Evolutionary conservation across 768 basidiomycete species (phyloP), one percentile per base, ranked within the genome.

Genomic region (Auriculariales sp.): DNA sequence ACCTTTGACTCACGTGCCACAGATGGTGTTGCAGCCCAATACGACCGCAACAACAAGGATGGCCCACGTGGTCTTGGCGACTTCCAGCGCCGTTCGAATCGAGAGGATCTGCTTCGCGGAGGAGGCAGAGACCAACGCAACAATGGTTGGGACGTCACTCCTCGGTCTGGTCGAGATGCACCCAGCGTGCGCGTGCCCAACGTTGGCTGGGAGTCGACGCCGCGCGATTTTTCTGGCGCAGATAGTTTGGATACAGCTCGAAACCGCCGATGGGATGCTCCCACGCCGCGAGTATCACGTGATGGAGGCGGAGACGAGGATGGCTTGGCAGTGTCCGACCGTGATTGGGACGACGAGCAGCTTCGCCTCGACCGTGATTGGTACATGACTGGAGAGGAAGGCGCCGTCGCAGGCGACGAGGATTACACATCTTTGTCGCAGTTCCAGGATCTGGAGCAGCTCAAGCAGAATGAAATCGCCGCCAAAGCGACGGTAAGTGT

Each of bases 311-410:
- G 81, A 4, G 83, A 86, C 42, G 78, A 71, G 44, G 81, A 81
- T 28, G 81, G 76, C 47, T 64, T 77, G 17, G 78, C 75, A 6
- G 63, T 93, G 27, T 85, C 92, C 60, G 71, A 75, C 36, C 72
- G 85, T 46, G 94, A 95, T 59, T 99, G 94, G 95, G 95, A 97
- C 63, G 94, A 97, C 58, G 95, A 98, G 62, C 91, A 95, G 62
- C 74, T 91, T 11, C 74, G 74, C 52, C 61, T 97, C 59, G 95
- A 99, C 64, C 72, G 95, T 25, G 92, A 97, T 59, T 99, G 95
- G 95, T 99, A 98, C 61, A 82, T 79, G 48, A 83, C 85, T 39
- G 88, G 86, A 22, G 94, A 92, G 59, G 91, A 91, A 53, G 87
- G 83, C 19, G 81, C 77, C 2, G 68, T 91, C 17, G 84, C 84